phyloP scores from a whole-genome alignment of 2,329 filamentous ascomycete species.

The Fusarium secorum region DNA sequence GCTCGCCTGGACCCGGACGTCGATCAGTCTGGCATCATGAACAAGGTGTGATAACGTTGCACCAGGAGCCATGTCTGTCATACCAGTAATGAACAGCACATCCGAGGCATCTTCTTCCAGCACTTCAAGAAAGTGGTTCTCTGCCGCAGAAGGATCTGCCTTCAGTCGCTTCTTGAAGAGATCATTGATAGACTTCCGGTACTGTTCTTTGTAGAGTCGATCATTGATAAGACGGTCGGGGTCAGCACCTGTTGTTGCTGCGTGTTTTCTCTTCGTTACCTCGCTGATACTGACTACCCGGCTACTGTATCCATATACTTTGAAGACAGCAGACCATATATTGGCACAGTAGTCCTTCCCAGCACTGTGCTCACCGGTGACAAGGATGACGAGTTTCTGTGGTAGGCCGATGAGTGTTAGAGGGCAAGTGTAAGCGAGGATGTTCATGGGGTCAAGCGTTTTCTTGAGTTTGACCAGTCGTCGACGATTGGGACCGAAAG shows the following conservation, averaged over 20 bases:
- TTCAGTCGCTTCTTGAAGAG: slow-evolving; percentile 59
- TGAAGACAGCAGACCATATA: slow-evolving; percentile 58
- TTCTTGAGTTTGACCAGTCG: slow-evolving; percentile 62
- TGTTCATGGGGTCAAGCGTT: slow-evolving; percentile 55
- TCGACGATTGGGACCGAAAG: slow-evolving; percentile 63
- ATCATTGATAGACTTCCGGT: slow-evolving; percentile 59
- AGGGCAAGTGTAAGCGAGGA: slow-evolving; percentile 65
- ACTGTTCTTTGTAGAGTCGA: slow-evolving; percentile 68
- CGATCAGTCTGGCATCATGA: slow-evolving; percentile 60
- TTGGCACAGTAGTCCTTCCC: slow-evolving; percentile 69
- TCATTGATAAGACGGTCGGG: slow-evolving; percentile 57
- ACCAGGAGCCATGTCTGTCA: slow-evolving; percentile 68
- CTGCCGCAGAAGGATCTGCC: slow-evolving; percentile 54
- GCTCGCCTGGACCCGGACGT: slow-evolving; percentile 58
- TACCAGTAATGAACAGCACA: slow-evolving; percentile 68
- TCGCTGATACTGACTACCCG: slow-evolving; percentile 48
- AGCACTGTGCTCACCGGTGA: slow-evolving; percentile 61
- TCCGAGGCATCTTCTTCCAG: slow-evolving; percentile 56
- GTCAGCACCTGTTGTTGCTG: slow-evolving; percentile 57
- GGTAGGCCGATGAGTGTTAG: slow-evolving; percentile 50
- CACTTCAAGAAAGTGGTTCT: slow-evolving; percentile 59
- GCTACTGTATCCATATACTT: slow-evolving; percentile 26
- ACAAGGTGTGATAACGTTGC: slow-evolving; percentile 62
- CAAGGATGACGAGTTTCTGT: slow-evolving; percentile 62
- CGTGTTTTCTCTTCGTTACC: slow-evolving; percentile 64